phyloP scores from a whole-genome alignment of 2,329 filamentous ascomycete species.

The Pyrenophora graminea region DNA sequence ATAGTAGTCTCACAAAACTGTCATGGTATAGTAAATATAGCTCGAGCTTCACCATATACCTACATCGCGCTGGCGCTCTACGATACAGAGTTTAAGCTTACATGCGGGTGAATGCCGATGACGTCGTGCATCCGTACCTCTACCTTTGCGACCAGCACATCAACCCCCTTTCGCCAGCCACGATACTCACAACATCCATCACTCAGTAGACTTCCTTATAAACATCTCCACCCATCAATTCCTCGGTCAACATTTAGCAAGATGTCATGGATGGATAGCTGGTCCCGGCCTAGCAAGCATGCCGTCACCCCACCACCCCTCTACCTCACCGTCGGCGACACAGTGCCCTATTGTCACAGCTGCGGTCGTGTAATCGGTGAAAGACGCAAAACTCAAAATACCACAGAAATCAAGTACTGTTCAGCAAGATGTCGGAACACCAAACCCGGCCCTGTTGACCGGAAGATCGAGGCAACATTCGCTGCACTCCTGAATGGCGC shows the following conservation, averaged over 20 bases:
- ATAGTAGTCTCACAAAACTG: background rate
- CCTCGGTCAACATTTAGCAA: slow-evolving; percentile 14
- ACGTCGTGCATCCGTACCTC: slow-evolving; percentile 29
- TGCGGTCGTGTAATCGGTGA: slow-evolving; percentile 61
- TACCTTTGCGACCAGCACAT: slow-evolving; percentile 8
- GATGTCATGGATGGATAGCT: slow-evolving; percentile 58
- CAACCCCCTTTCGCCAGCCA: background rate
- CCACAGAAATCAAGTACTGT: slow-evolving; percentile 59
- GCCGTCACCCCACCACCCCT: slow-evolving; percentile 56
- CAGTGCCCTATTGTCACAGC: slow-evolving; percentile 60
- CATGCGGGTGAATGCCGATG: slow-evolving; percentile 21
- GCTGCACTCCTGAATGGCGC: slow-evolving; percentile 47
- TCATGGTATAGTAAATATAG: background rate
- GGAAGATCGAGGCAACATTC: slow-evolving; percentile 58
- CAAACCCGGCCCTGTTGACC: slow-evolving; percentile 57
- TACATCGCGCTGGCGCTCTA: background rate
- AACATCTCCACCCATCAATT: background rate
- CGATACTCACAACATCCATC: background rate
- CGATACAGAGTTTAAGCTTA: slow-evolving; percentile 1
- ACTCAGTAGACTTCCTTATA: background rate
- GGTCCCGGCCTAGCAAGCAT: slow-evolving; percentile 50
- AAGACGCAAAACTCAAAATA: slow-evolving; percentile 38
- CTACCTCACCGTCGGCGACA: slow-evolving; percentile 56
- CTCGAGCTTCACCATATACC: background rate
- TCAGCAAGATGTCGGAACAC: slow-evolving; percentile 58